Base-by-base conservation (phyloP, 2,329 filamentous ascomycete species). In the Amauroascus verrucosus region DNA sequence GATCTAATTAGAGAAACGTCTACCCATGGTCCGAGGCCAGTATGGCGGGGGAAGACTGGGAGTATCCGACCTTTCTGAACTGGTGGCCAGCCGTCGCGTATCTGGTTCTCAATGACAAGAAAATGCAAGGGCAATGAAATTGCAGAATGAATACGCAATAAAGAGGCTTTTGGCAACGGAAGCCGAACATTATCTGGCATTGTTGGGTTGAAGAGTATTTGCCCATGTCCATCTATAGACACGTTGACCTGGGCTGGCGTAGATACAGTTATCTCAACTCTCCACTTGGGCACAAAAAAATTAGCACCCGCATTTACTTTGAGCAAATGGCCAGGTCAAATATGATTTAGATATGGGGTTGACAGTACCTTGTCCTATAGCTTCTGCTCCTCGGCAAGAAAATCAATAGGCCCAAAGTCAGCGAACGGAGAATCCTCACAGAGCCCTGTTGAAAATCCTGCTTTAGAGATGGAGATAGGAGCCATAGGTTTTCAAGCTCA, bases 21-120 rank as follows among this genome's bases (percentile, higher is more conserved):
- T 5, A 9, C 26, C 26, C 26, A 30, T 30, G 26, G 26, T 30
- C 26, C 26, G 9, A 30, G 26, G 26, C 26, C 4, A 30, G 26
- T 4, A 30, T 5, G 26, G 26, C 26, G 26, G 9, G 5, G 26
- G 26, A 30, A 9, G 9, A n/a, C n/a, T 9, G 26, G 26, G 9
- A 30, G 9, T 30, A 9, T 30, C 26, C 4, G 26, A 48, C 32
- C 47, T 49, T 49, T 16, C 14, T 35, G 16, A 8, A 49, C 16
- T 14, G 47, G 47, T 20, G 51, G 51, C 51, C 51, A 53, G 16
- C 51, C 51, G n/a, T 32, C 35, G 47, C 47, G 28, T 11, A 53
- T 53, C 28, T 37, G 18, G 2, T 40, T 24, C 8, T 53, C 51
- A 7, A 53, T 38, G 30, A 18, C 20, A 30, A n/a, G 22, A 18